Percentiles rank a stretch among this genome's conserved stretches.
phyloP scores from a whole-genome alignment of 2,329 filamentous ascomycete genomes.

The Trichophyton schoenleinii region DNA sequence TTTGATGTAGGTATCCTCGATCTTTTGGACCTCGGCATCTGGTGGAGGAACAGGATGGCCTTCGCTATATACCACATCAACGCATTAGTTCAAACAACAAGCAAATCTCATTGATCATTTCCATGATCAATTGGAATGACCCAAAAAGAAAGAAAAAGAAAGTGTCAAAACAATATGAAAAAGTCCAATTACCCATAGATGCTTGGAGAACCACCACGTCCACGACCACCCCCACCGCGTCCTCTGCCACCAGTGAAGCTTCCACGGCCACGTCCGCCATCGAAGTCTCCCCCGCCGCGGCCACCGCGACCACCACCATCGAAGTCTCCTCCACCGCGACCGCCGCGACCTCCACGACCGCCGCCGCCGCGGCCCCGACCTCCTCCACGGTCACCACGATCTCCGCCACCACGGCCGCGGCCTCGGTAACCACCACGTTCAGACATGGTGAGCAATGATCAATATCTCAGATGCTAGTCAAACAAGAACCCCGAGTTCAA shows the following conservation, averaged over 20 bases:
- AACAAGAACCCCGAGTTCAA: too few relatives aligned
- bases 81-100: neutral
- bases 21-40: slow-evolving; percentile 17
- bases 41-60: slow-evolving; percentile 13
- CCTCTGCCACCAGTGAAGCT: slow-evolving; percentile 18
- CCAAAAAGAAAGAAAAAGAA: slow-evolving; percentile 11
- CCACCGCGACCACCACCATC: slow-evolving; percentile 14
- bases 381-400: slow-evolving; percentile 1
- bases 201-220: slow-evolving; percentile 12
- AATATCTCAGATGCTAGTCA: neutral
- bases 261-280: slow-evolving; percentile 15
- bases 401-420: slow-evolving; percentile 1
- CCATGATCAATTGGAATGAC: neutral
- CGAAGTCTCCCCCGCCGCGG: slow-evolving; percentile 15
- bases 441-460: neutral
- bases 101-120: neutral
- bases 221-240: slow-evolving; percentile 21
- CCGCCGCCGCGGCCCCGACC: slow-evolving; percentile 7
- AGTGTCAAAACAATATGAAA: slow-evolving; percentile 19
- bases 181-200: neutral
- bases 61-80: neutral
- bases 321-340: neutral
- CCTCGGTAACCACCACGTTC: slow-evolving; percentile 2
- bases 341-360: slow-evolving; percentile 11
- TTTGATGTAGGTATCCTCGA: slow-evolving; percentile 20